A percentile compares a stretch with the other conserved stretches of the same genome.
These are phyloP conservation scores for Kingdonia uniflora DNA, from an alignment of 164 flowering plant genomes.

Conservation along the genomic window DNA sequence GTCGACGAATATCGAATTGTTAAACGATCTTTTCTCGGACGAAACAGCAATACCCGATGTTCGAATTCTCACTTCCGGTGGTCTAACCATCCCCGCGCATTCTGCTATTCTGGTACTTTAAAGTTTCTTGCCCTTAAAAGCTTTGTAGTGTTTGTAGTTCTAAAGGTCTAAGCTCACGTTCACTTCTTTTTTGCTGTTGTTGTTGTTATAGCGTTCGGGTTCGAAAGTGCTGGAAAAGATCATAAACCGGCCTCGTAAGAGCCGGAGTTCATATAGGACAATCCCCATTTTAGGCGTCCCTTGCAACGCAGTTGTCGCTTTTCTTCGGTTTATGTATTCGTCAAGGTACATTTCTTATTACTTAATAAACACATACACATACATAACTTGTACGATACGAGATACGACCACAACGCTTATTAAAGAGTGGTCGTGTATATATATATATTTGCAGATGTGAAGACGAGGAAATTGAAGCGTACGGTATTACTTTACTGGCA, in stretches of 20 bases:
- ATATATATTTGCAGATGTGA: conserved; percentile 43
- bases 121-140: too few species aligned
- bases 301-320: conserved; percentile 52
- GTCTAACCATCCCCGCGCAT: conserved; percentile 60
- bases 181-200: conserved; percentile 5
- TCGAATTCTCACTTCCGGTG: conserved; percentile 53
- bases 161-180: neutral
- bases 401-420: too few species aligned
- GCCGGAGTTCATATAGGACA: conserved; percentile 27
- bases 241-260: conserved; percentile 37
- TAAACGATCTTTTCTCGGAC: too few species aligned
- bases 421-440: too few species aligned
- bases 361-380: too few species aligned
- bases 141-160: neutral
- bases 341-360: conserved; percentile 31
- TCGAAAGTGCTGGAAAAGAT: conserved; percentile 68
- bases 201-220: conserved; percentile 54
- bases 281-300: conserved; percentile 78
- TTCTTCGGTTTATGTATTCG: conserved; percentile 56
- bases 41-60: conserved; percentile 26
- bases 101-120: conserved; percentile 49
- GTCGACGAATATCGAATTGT: too few species aligned
- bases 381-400: too few species aligned
- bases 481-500: conserved; percentile 72
- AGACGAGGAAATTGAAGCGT: conserved; percentile 60